Evolutionary conservation across 192 early-diverging fungal species (phyloP).

Genomic region (Coemansia sp.): DNA sequence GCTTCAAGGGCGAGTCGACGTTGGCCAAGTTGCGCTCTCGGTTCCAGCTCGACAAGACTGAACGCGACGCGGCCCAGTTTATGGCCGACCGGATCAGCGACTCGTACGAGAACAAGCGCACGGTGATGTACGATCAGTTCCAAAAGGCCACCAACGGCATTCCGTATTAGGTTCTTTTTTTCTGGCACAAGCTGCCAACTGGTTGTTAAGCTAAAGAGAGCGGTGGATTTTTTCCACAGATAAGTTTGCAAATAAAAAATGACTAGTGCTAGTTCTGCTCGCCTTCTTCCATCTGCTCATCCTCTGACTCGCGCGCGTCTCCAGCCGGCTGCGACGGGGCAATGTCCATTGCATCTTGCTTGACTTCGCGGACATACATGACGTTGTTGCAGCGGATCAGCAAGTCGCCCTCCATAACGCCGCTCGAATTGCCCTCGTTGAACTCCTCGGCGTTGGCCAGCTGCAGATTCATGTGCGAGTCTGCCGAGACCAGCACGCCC

Average conservation of each 20-base stretch:
- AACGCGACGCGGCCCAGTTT: constrained; percentile 89
- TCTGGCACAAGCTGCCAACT: too few species aligned
- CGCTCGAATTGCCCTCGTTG: constrained; percentile 84
- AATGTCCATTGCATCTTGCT: constrained; percentile 21
- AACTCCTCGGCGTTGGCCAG: constrained; percentile 93
- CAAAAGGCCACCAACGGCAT: constrained; percentile 79
- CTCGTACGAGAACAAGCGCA: constrained; percentile 90
- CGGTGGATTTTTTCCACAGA: too few species aligned
- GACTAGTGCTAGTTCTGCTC: too few species aligned
- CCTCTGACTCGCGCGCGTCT: constrained; percentile 12
- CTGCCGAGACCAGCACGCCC: constrained; percentile 81
- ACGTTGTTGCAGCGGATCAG: constrained; percentile 91
- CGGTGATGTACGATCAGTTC: constrained; percentile 76
- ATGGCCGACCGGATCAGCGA: constrained; percentile 87
- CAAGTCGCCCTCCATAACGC: constrained; percentile 81
- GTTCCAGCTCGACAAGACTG: constrained; percentile 87
- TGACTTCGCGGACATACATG: constrained; percentile 70
- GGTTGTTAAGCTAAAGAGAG: too few species aligned
- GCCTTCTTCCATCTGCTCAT: constrained; percentile 50
- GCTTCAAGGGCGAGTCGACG: constrained; percentile 92
- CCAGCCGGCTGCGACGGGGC: neutral
- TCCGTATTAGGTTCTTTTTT: constrained; percentile 54
- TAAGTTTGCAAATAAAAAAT: too few species aligned
- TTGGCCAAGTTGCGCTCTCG: constrained; percentile 75
- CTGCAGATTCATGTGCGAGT: constrained; percentile 98